Percentiles rank a stretch among this genome's conserved stretches.
These are phyloP conservation scores for Leccinum fuscescens DNA, from an alignment of 1,284 basidiomycete species.

Conservation along the genomic window DNA sequence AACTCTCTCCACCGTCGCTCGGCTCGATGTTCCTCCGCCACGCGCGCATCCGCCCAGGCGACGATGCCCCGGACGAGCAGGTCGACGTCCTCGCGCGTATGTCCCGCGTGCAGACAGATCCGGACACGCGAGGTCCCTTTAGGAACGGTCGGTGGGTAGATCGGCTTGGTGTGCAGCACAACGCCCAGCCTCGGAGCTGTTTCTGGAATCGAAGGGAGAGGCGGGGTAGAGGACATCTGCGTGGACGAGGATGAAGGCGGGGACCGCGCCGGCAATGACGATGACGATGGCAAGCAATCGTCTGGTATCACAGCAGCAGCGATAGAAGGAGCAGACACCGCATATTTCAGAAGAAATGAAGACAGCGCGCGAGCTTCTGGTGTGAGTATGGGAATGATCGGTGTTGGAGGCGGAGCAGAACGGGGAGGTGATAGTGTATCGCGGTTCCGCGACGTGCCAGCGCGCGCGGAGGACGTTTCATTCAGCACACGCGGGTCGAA, in stretches of 20 bases:
- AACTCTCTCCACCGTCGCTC: constrained; percentile 10
- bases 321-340: constrained; percentile 8
- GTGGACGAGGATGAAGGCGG: neutral
- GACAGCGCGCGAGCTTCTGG: constrained; percentile 71
- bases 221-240: neutral
- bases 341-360: constrained; percentile 50
- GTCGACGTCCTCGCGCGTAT: constrained; percentile 64
- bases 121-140: constrained; percentile 80
- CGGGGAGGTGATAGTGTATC: neutral
- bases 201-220: neutral
- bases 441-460: neutral
- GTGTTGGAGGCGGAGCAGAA: constrained; percentile 38
- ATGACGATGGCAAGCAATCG: neutral
- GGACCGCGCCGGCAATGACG: neutral
- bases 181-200: neutral
- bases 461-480: neutral
- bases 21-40: constrained; percentile 12
- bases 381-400: constrained; percentile 87
- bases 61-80: constrained; percentile 49
- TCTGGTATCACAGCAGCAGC: neutral
- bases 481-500: neutral
- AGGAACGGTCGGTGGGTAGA: constrained; percentile 83
- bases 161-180: constrained; percentile 68
- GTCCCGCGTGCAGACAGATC: constrained; percentile 79
- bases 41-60: constrained; percentile 45